A percentile compares a stretch with the other conserved stretches of the same genome.
Conservation (phyloP, 1,284 basidiomycete genomes). For the Quambalaria eucalypti region DNA sequence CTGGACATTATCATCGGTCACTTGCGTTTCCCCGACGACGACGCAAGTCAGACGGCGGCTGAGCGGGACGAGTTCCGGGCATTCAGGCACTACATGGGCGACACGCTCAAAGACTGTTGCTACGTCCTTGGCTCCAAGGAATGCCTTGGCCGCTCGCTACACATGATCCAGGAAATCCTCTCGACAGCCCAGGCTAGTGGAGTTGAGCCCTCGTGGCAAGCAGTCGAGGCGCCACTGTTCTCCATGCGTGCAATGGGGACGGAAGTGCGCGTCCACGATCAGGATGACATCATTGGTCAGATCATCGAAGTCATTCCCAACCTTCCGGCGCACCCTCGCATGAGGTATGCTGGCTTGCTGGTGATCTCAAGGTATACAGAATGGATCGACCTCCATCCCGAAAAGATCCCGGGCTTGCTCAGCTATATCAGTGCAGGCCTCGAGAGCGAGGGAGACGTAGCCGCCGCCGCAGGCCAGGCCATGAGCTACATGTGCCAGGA, state of each 20-base stretch:
- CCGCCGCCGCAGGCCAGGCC: slow-evolving; percentile 88
- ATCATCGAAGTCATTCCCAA: slow-evolving; percentile 90
- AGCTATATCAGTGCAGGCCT: slow-evolving; percentile 89
- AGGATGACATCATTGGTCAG: slow-evolving; percentile 77
- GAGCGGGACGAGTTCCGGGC: slow-evolving; percentile 87
- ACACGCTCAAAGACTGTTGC: slow-evolving; percentile 98
- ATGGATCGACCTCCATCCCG: slow-evolving; percentile 85
- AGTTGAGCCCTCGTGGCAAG: slow-evolving; percentile 64
- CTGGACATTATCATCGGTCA: slow-evolving; percentile 82
- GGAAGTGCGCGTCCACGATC: slow-evolving; percentile 66
- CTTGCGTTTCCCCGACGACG: slow-evolving; percentile 74
- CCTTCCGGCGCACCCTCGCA: slow-evolving; percentile 78
- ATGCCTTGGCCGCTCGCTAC: slow-evolving; percentile 72
- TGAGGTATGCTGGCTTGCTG: slow-evolving; percentile 88
- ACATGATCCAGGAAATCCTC: slow-evolving; percentile 68
- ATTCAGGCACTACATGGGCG: slow-evolving; percentile 96
- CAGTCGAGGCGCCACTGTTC: slow-evolving; percentile 93
- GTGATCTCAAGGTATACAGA: slow-evolving; percentile 94
- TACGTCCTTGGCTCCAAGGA: slow-evolving; percentile 78
- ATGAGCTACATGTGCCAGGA: slow-evolving; percentile 95
- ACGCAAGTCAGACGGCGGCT: slow-evolving; percentile 63
- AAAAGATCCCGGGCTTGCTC: slow-evolving; percentile 75
- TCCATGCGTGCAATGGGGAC: slow-evolving; percentile 98
- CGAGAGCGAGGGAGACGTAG: slow-evolving; percentile 57
- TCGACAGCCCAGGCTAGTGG: slow-evolving; percentile 29